Evolutionary conservation across 177 flowering plant species (phyloP).

Genomic region (Telopea speciosissima): DNA sequence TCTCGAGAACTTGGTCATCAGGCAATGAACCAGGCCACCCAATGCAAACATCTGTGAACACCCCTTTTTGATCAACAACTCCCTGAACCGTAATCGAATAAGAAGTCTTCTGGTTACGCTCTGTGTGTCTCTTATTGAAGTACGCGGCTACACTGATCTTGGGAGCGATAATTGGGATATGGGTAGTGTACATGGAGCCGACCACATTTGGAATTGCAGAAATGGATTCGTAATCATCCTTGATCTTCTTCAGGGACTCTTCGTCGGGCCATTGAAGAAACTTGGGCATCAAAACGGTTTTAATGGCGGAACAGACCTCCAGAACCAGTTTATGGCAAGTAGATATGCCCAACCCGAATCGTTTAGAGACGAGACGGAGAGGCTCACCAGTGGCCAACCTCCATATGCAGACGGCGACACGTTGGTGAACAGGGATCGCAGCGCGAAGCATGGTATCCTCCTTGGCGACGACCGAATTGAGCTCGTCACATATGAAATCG

Average conservation of each 20-base stretch:
- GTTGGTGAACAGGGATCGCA: conserved; percentile 79
- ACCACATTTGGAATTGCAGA: conserved; percentile 61
- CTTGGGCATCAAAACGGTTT: conserved; percentile 54
- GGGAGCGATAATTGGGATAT: conserved; percentile 78
- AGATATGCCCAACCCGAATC: conserved; percentile 81
- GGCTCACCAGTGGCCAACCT: conserved; percentile 89
- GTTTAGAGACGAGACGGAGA: conserved; percentile 69
- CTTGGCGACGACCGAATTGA: conserved; percentile 55
- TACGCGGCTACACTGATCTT: conserved; percentile 54
- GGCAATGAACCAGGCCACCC: conserved; percentile 86
- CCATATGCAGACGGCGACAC: conserved; percentile 88
- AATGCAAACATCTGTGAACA: conserved; percentile 75
- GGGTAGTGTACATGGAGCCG: conserved; percentile 84
- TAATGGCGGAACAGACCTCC: conserved; percentile 76
- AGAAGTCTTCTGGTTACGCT: conserved; percentile 74
- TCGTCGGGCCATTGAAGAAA: conserved; percentile 70
- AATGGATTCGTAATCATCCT: conserved; percentile 31
- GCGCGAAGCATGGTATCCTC: conserved; percentile 77
- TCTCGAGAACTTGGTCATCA: conserved; percentile 59
- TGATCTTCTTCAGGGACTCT: conserved; percentile 13
- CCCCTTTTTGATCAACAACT: conserved; percentile 54
- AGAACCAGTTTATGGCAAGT: conserved; percentile 85
- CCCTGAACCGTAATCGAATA: conserved; percentile 83
- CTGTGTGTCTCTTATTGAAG: conserved; percentile 76
- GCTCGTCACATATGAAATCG: conserved; percentile 64